Base-by-base conservation (phyloP, 1,139 yeast genomes). In the Geotrichum reessii region DNA sequence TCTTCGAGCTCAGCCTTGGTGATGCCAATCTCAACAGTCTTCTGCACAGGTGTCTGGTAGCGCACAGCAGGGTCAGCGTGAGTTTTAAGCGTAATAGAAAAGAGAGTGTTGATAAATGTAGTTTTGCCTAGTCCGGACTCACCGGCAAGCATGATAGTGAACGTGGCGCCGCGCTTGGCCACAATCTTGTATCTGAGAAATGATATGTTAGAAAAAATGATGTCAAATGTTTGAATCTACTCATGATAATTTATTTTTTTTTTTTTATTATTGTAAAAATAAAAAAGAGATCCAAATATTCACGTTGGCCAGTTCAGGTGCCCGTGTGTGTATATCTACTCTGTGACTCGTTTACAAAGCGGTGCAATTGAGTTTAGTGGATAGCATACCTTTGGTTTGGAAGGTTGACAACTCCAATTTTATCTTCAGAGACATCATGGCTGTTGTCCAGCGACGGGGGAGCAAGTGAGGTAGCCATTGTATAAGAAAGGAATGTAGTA, bases 121-220 rank as follows among this genome's bases (percentile, higher is more conserved):
- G 97, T 90, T 73, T 93, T 76, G 53, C 80, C 98, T 57, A 91
- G 78, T 5, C 98, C 98, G 60, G 93, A 85, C 74, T 92, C 98
- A 67, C 99, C 99, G 52, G 95, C 95, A 50, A 93, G 86, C 97
- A 93, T 90, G 65, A 93, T 68, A 56, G 97, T 93, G 78, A 92
- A 88, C 25, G 87, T 82, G 61, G 96, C 92, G 50, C 98, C 99
- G 64, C 85, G 81, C 67, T 88, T 87, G 64, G 95, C 87, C 58
- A 92, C 91, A 66, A 90, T 86, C 73, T 90, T 92, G 77, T 89
- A 90, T 72, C 91, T 84, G 11, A 47, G 33, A 24, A 17, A 9
- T 37, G 28, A 42, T 22, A 27, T 25, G 40, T 56, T n/a, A n/a
- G n/a, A n/a, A n/a, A n/a, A n/a, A n/a, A n/a, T n/a, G n/a, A n/a